A percentile compares a stretch with the other conserved stretches of the same genome.
phyloP scores from a whole-genome alignment of 2,329 filamentous ascomycete genomes.

The Microascus cirrosus region DNA sequence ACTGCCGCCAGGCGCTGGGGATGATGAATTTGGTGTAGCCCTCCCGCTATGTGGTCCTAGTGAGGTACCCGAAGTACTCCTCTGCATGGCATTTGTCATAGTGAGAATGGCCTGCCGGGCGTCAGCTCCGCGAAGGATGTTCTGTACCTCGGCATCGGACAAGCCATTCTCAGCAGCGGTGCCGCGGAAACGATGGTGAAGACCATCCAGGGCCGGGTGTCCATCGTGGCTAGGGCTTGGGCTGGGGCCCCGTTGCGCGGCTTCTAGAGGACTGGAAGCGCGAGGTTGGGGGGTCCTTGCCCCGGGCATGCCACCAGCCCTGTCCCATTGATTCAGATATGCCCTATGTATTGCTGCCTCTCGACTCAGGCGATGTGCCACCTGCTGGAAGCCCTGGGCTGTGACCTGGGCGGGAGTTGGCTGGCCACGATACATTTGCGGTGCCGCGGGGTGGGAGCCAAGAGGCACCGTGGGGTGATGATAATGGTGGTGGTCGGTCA shows the following conservation, averaged over 20 bases:
- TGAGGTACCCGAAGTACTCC: slow-evolving; percentile 35
- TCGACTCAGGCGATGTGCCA: slow-evolving; percentile 3
- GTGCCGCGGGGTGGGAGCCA: slow-evolving; percentile 11
- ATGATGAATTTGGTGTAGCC: slow-evolving; percentile 24
- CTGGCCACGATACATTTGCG: slow-evolving; percentile 10
- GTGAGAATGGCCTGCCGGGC: slow-evolving; percentile 19
- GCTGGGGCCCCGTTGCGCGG: neutral
- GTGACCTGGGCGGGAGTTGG: neutral
- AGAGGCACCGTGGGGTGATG: slow-evolving; percentile 8
- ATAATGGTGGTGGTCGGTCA: neutral
- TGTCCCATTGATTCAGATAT: slow-evolving; percentile 3
- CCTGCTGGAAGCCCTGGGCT: slow-evolving; percentile 2
- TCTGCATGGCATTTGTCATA: slow-evolving; percentile 37
- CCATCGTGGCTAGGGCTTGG: neutral
- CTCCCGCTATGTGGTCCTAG: slow-evolving; percentile 25
- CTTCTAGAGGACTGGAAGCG: neutral
- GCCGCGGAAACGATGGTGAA: neutral
- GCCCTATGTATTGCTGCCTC: slow-evolving; percentile 3
- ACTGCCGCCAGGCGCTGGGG: slow-evolving; percentile 10
- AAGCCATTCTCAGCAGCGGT: slow-evolving; percentile 14
- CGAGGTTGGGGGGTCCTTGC: neutral
- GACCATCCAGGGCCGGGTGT: neutral
- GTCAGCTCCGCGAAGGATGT: slow-evolving; percentile 33
- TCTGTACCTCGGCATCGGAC: slow-evolving; percentile 31
- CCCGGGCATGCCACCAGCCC: neutral